Evolutionary conservation across 2,329 filamentous ascomycete genomes (phyloP).

Genomic region (Paraphoma sp.): DNA sequence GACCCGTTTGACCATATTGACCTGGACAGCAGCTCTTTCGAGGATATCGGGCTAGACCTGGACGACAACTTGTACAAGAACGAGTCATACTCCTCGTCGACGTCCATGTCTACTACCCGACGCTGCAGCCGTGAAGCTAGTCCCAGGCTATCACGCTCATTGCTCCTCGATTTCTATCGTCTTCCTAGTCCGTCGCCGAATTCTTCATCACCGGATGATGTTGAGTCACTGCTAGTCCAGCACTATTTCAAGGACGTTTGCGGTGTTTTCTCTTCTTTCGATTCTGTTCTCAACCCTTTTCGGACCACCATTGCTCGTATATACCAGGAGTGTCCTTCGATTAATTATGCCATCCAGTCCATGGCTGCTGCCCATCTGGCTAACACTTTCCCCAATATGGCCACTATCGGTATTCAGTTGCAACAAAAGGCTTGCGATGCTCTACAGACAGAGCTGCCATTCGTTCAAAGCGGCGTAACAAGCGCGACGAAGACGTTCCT

Average conservation of each 20-base stretch:
- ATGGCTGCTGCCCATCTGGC: conserved; percentile 69
- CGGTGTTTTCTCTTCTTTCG: conserved; percentile 68
- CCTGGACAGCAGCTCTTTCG: conserved; percentile 28
- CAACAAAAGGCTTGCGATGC: conserved; percentile 60
- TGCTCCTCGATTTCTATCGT: conserved; percentile 49
- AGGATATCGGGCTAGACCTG: conserved; percentile 26
- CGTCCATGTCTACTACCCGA: conserved; percentile 17
- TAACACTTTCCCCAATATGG: conserved; percentile 63
- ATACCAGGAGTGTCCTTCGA: conserved; percentile 64
- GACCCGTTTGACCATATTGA: conserved; percentile 36
- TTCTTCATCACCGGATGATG: conserved; percentile 49
- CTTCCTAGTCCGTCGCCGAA: conserved; percentile 43
- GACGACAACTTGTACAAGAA: conserved; percentile 25
- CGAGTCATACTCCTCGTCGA: conserved; percentile 20
- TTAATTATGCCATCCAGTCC: conserved; percentile 68
- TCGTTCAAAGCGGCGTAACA: conserved; percentile 50
- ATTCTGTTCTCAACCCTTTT: conserved; percentile 68
- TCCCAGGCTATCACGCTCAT: conserved; percentile 44
- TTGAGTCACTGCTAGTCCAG: conserved; percentile 64
- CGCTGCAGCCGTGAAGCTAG: conserved; percentile 30
- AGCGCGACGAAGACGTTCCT: conserved; percentile 60
- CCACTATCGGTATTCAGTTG: conserved; percentile 57
- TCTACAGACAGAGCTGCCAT: conserved; percentile 56
- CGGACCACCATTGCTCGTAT: conserved; percentile 64
- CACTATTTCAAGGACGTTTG: conserved; percentile 71